These are phyloP conservation scores for Triglochin maritima DNA, from an alignment of 106 monocot genomes.

Conservation along the genomic window DNA sequence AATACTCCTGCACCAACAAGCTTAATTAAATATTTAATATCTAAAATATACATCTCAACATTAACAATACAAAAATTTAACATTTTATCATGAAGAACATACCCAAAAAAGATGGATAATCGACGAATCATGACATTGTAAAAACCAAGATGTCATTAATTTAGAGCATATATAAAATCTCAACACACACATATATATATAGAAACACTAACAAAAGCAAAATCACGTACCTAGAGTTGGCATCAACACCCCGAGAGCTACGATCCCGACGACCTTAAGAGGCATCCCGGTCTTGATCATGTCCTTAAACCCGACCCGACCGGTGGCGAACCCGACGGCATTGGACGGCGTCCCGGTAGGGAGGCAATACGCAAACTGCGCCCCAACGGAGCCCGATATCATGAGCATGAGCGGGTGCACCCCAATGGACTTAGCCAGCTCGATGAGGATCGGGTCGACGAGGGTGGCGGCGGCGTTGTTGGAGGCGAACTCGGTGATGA, in stretches of 20 bases:
- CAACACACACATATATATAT: too few species aligned
- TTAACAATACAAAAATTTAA: too few species aligned
- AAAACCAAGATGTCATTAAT: too few species aligned
- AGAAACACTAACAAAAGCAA: background rate
- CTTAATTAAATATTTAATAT: too few species aligned
- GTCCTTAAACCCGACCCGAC: slow-evolving; percentile 55
- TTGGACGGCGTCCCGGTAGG: slow-evolving; percentile 90
- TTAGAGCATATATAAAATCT: too few species aligned
- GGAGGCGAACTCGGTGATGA: slow-evolving; percentile 81
- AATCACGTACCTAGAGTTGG: slow-evolving; percentile 58
- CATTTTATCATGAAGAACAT: too few species aligned
- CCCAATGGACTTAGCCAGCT: slow-evolving; percentile 50
- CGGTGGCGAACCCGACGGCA: slow-evolving; percentile 66
- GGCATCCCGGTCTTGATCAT: slow-evolving; percentile 70
- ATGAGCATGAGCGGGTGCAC: slow-evolving; percentile 69
- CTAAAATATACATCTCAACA: too few species aligned
- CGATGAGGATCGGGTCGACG: slow-evolving; percentile 61
- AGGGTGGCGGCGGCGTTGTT: slow-evolving; percentile 76
- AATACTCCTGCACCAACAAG: too few species aligned
- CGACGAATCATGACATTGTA: too few species aligned
- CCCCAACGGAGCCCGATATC: slow-evolving; percentile 79
- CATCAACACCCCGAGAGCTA: slow-evolving; percentile 46
- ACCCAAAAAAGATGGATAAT: too few species aligned
- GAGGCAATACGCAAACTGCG: slow-evolving; percentile 70
- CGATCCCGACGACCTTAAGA: slow-evolving; percentile 52